These are phyloP conservation scores for Tricholoma furcatifolium DNA, from an alignment of 768 basidiomycete species.

Conservation along the genomic window DNA sequence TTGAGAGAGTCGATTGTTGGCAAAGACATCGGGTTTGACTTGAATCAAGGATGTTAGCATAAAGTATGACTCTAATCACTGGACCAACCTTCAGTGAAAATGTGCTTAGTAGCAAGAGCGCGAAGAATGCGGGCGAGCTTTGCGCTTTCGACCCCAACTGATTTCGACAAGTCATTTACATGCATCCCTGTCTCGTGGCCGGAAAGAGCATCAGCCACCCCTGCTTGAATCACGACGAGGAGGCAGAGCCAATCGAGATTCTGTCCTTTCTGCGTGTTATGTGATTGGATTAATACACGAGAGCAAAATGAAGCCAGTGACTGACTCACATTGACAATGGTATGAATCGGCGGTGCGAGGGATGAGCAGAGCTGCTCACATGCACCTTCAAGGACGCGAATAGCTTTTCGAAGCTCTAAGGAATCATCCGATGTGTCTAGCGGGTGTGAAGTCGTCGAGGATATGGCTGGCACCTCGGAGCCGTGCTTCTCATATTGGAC, in stretches of 20 bases:
- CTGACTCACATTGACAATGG: slow-evolving; percentile 23
- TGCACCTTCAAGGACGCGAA: slow-evolving; percentile 26
- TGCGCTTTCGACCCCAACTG: slow-evolving; percentile 17
- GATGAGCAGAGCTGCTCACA: slow-evolving; percentile 26
- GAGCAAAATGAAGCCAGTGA: neutral
- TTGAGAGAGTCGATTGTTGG: slow-evolving; percentile 40
- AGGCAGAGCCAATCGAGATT: slow-evolving; percentile 22
- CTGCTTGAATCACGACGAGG: slow-evolving; percentile 15
- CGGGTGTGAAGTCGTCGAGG: neutral
- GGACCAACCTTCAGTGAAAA: slow-evolving; percentile 34
- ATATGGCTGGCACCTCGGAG: neutral
- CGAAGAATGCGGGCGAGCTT: slow-evolving; percentile 34
- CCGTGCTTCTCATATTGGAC: slow-evolving; percentile 5
- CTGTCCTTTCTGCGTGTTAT: slow-evolving; percentile 6
- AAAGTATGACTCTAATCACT: neutral
- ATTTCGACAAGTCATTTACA: slow-evolving; percentile 6
- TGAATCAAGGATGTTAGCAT: neutral
- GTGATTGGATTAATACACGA: neutral
- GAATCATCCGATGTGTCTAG: neutral
- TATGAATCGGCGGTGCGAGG: slow-evolving; percentile 22
- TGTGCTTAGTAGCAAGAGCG: slow-evolving; percentile 28
- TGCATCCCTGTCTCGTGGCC: slow-evolving; percentile 28
- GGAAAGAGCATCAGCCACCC: slow-evolving; percentile 28
- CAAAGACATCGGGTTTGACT: slow-evolving; percentile 37
- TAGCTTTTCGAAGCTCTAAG: slow-evolving; percentile 19